These are phyloP conservation scores for Mesembryanthemum crystallinum DNA, from an alignment of 148 eudicot species.

Conservation along the genomic window DNA sequence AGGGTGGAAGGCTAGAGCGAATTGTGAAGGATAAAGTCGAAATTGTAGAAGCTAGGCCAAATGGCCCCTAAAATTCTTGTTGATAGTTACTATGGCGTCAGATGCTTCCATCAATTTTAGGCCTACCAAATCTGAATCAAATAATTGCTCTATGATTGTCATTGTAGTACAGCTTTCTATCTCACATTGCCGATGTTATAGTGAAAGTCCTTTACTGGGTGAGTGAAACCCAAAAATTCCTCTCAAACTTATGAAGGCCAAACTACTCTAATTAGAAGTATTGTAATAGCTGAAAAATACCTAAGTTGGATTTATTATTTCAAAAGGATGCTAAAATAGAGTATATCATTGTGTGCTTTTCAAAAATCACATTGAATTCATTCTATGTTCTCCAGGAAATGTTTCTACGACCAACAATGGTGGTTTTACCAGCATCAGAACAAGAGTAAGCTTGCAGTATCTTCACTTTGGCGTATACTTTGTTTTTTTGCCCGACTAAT, in stretches of 20 bases:
- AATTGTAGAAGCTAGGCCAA: too few relatives aligned
- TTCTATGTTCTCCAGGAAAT: constrained; percentile 45
- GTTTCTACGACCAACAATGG: constrained; percentile 93
- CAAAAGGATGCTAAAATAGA: too few relatives aligned
- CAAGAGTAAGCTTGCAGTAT: constrained; percentile 47
- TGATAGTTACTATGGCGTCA: background rate
- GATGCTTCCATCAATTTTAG: background rate
- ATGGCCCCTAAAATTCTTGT: too few relatives aligned
- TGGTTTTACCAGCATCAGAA: constrained; percentile 87
- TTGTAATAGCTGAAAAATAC: background rate
- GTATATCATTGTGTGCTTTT: background rate
- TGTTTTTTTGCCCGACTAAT: too few relatives aligned
- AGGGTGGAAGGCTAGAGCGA: too few relatives aligned
- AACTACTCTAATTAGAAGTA: background rate
- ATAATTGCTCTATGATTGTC: background rate
- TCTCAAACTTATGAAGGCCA: background rate
- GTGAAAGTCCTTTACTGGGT: background rate
- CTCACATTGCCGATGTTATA: background rate
- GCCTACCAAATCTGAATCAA: background rate
- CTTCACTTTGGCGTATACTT: background rate
- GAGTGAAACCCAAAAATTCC: background rate
- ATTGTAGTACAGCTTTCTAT: too few relatives aligned
- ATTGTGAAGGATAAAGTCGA: too few relatives aligned
- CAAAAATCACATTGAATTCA: background rate
- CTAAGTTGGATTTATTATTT: background rate